Conservation (phyloP, 2,329 filamentous ascomycete genomes). For the Epichloe coenophiala region DNA sequence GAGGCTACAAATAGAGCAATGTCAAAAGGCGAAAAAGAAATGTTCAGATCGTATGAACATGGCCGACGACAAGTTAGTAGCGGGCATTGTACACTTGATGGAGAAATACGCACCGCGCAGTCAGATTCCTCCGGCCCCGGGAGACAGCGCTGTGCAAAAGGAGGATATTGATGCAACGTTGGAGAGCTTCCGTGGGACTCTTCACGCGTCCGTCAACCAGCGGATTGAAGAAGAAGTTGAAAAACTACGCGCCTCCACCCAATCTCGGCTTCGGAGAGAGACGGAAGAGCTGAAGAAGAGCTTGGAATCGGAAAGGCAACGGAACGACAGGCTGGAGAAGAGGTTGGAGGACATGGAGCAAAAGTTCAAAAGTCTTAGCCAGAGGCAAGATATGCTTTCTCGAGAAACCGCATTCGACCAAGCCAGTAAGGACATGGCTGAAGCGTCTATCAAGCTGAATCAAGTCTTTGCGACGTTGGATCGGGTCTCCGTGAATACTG, state of each 20-base stretch:
- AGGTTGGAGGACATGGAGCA: conserved; percentile 12
- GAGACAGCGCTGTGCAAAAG: background rate
- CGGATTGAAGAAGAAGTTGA: background rate
- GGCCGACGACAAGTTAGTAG: conserved; percentile 3
- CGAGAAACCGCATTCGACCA: background rate
- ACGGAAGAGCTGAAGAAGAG: conserved; percentile 2
- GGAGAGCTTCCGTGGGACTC: background rate
- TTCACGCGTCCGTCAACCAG: background rate
- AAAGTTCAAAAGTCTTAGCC: conserved; percentile 3
- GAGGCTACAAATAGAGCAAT: conserved; percentile 6
- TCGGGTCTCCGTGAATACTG: background rate
- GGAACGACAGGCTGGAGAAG: conserved; percentile 11
- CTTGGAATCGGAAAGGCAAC: conserved; percentile 1
- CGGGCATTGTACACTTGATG: background rate
- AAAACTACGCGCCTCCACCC: background rate
- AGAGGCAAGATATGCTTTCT: background rate
- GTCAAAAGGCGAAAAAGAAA: conserved; percentile 5
- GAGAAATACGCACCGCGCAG: background rate
- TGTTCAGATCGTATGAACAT: conserved; percentile 4
- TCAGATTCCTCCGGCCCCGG: background rate
- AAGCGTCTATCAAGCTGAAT: background rate
- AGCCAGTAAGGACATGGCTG: background rate
- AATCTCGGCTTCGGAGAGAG: conserved; percentile 2
- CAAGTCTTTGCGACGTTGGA: background rate
- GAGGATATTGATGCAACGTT: conserved; percentile 2